Percentiles rank a stretch among this genome's conserved stretches.
These are phyloP conservation scores for Exserohilum turcica DNA, from an alignment of 2,329 filamentous ascomycete species.

Conservation along the genomic window DNA sequence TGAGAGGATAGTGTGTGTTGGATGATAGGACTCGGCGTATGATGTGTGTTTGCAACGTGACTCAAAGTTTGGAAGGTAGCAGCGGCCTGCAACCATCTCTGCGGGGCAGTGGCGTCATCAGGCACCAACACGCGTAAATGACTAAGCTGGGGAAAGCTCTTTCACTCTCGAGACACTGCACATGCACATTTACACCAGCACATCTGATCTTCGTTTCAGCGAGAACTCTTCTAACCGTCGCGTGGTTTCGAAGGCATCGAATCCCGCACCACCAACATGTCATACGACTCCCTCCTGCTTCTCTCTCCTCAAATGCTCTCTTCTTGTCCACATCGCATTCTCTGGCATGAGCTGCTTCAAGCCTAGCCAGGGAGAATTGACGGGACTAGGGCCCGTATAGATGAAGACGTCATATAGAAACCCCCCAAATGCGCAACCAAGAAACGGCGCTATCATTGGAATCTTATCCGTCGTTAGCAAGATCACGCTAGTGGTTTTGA, in stretches of 20 bases:
- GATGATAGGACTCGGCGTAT: background rate
- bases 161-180: background rate
- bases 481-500: background rate
- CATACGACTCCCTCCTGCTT: constrained; percentile 40
- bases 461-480: constrained; percentile 54
- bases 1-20: background rate
- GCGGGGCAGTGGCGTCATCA: constrained; percentile 21
- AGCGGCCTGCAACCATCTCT: constrained; percentile 10
- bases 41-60: too few relatives aligned
- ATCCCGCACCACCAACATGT: background rate
- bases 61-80: background rate
- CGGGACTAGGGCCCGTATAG: constrained; percentile 71
- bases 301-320: constrained; percentile 29
- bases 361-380: constrained; percentile 71
- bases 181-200: too few relatives aligned
- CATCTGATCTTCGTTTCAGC: background rate
- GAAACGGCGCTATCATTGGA: constrained; percentile 73
- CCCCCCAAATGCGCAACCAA: constrained; percentile 53
- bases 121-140: constrained; percentile 9
- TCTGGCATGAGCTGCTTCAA: constrained; percentile 56
- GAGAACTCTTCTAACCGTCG: too few relatives aligned
- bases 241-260: too few relatives aligned
- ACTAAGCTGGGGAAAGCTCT: constrained; percentile 11
- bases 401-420: constrained; percentile 52
- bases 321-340: constrained; percentile 27